These are phyloP conservation scores for Saccharomycopsis oosterbeekiorum DNA, from an alignment of 805 yeast species.

Conservation along the genomic window DNA sequence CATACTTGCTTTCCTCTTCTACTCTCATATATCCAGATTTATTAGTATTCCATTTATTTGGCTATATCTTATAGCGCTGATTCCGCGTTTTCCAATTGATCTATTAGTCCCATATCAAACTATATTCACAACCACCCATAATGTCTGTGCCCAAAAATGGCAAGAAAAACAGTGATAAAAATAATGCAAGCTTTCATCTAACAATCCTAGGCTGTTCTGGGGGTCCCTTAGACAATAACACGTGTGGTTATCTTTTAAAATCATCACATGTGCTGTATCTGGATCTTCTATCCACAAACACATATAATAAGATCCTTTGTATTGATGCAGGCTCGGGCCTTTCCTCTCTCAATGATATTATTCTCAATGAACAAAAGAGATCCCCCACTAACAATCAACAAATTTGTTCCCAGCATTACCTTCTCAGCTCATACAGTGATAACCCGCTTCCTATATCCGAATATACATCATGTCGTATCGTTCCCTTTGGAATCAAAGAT, in stretches of 20 bases:
- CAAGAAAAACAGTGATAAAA: not conserved
- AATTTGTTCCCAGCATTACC: not conserved
- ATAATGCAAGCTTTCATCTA: constrained; percentile 36
- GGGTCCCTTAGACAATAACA: constrained; percentile 68
- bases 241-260: constrained; percentile 60
- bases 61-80: too few species aligned
- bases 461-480: constrained; percentile 24
- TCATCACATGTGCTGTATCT: constrained; percentile 36
- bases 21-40: too few species aligned
- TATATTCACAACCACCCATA: not conserved
- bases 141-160: not conserved
- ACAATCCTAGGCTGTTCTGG: constrained; percentile 74
- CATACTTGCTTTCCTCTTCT: too few species aligned
- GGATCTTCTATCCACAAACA: constrained; percentile 24
- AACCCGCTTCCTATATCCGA: constrained; percentile 18
- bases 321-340: constrained; percentile 79
- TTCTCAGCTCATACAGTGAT: constrained; percentile 5
- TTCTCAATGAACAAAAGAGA: constrained; percentile 16
- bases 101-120: too few species aligned
- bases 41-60: too few species aligned
- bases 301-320: constrained; percentile 36
- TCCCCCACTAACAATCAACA: not conserved
- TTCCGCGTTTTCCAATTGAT: too few species aligned
- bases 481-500: constrained; percentile 24
- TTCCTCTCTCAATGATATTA: constrained; percentile 39